Evolutionary conservation across 331 rosid species (phyloP), one percentile per base, ranked within the genome.

Genomic region (Acacia concinna): DNA sequence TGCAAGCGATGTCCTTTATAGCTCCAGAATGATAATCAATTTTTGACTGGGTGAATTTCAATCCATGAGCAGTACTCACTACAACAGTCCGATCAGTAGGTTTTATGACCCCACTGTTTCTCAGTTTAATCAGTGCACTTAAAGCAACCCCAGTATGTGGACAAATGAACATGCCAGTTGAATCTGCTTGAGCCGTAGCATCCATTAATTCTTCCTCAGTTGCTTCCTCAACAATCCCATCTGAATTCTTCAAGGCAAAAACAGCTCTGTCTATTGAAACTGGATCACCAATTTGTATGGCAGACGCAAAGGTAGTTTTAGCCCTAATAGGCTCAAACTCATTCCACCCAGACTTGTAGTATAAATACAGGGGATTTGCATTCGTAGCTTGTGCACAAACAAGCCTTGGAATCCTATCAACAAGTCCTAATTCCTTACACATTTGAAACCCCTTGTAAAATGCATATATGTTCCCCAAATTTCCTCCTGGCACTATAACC

Each of bases 371-470:
- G 2, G 97, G 95, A 74, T 92, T 89, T 0, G 97, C 97, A 85
- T 89, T 90, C 0, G 97, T 95, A 25, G 95, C 97, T 41, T 92
- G 95, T 60, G 97, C 97, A 81, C 92, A 92, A n/a, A 92, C 97
- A 60, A 92, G 93, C 86, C 93, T 87, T 0, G 95, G 95, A 75
- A 92, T 88, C 71, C 69, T 88, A 63, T 90, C 97, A 30, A 92
- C 95, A 34, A 92, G 87, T 2, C 97, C 97, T 11, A 92, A 73
- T 5, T 92, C 97, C 47, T 81, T 82, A 60, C 97, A 90, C 95
- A 92, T 90, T 1, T 70, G 73, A 79, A 92, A 92, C 21, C 95
- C 97, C 83, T 92, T 90, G 66, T 92, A 90, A 65, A 92, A 92
- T 2, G 97, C 97, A 86, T 92, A 92, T 1, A 92, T 92, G 28